Evolutionary conservation across 257 asterid genomes (phyloP), one percentile per base, ranked within the genome.

Genomic region (Petunia axillaris): DNA sequence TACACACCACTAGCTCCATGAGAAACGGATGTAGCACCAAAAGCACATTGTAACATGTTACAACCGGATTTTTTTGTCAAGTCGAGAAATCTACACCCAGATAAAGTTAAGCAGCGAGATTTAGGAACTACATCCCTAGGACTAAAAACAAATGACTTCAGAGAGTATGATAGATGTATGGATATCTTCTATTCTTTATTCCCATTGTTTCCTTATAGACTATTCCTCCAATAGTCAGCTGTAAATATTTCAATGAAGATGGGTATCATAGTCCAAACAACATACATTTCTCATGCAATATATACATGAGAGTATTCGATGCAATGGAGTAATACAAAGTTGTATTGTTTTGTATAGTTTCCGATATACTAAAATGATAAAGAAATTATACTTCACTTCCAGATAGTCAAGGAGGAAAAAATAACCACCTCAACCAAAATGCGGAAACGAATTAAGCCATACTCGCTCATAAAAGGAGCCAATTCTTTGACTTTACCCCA

Each of bases 401-500:
- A 64, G 3, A 14, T 39, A 38, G 62, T 14, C 53, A 38, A 64
- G 11, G 55, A 8, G 54, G 82, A 52, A 59, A 77, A 60, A 43
- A 36, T 25, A 46, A 77, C 48, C 80, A 93, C 98, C 99, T 95
- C 99, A 66, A 95, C 98, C 37, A 93, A 79, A 85, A 93, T 91
- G 41, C 99, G 92, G 80, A 81, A 93, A 68, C 86, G 92, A 63
- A 91, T 95, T 55, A 93, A 92, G 76, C 96, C 98, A 81, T 89
- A 93, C 85, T 95, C 98, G 80, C 98, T 89, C 93, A 87, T 77
- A 80, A 87, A 89, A 52, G 93, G 93, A 44, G 93, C 90, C 89
- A 95, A 86, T 54, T 92, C 97, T 89, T 92, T 91, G 76, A 92
- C 97, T 88, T 95, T 93, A 66, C 44, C 83, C 97, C 98, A 87